Evolutionary conservation across 805 yeast genomes (phyloP).

Genomic region (Suhomyces tanzawaensis): DNA sequence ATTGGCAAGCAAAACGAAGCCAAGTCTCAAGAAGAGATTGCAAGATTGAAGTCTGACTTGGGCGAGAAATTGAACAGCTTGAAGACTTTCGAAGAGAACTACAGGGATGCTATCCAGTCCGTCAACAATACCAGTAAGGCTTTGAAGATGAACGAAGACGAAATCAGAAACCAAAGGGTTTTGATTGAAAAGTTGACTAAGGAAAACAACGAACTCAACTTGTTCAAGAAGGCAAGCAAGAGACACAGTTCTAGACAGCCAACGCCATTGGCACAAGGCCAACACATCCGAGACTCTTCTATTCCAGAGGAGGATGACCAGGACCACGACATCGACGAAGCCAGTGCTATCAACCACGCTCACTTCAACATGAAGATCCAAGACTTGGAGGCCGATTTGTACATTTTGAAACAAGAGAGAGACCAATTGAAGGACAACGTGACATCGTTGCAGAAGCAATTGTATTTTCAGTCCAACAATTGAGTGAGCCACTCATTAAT

Average conservation of each 20-base stretch:
- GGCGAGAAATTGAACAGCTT: conserved; percentile 27
- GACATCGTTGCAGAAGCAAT: conserved; percentile 55
- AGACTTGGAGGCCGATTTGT: conserved; percentile 81
- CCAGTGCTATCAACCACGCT: conserved; percentile 34
- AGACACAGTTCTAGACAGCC: conserved; percentile 30
- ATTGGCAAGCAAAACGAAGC: conserved; percentile 41
- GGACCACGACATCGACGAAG: conserved; percentile 18
- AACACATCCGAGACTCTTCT: conserved; percentile 8
- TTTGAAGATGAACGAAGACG: conserved; percentile 68
- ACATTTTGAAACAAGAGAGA: conserved; percentile 77
- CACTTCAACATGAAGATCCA: conserved; percentile 74
- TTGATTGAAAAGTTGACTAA: conserved; percentile 52
- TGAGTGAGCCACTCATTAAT: conserved; percentile 4
- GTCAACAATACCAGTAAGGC: conserved; percentile 76
- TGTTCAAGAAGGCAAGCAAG: conserved; percentile 45
- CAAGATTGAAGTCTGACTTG: conserved; percentile 35
- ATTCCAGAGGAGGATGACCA: conserved; percentile 20
- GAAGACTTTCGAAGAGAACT: conserved; percentile 56
- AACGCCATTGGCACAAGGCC: conserved; percentile 22
- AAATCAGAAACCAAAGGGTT: conserved; percentile 59
- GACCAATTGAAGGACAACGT: conserved; percentile 70
- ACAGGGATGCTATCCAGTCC: conserved; percentile 67
- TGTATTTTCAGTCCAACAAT: conserved; percentile 26
- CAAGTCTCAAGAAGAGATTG: conserved; percentile 25
- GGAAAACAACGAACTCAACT: conserved; percentile 68